A percentile compares a stretch with the other conserved stretches of the same genome.
phyloP scores from a whole-genome alignment of 176 grass and related monocot genomes.

The Juncus effusus region DNA sequence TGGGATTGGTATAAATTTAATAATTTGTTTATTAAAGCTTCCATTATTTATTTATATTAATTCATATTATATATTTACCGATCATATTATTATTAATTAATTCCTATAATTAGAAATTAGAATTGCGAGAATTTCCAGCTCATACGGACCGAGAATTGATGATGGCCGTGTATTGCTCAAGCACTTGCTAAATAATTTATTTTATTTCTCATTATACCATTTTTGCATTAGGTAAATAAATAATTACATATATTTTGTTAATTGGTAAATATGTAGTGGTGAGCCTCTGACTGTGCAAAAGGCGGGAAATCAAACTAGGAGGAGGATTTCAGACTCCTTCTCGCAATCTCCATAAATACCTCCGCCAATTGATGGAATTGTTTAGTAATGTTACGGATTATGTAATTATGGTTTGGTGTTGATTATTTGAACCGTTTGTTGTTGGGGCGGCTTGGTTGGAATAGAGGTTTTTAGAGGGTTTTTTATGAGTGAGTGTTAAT shows the following conservation, averaged over 20 bases:
- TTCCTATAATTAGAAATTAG: slow-evolving; percentile 62
- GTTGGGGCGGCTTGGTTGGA: background rate
- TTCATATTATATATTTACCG: background rate
- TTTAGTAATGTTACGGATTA: background rate
- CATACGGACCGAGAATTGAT: slow-evolving; percentile 97
- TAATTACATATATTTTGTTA: slow-evolving; percentile 20
- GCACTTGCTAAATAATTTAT: slow-evolving; percentile 68
- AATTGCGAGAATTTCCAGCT: slow-evolving; percentile 99
- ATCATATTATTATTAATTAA: slow-evolving; percentile 5
- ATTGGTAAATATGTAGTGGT: slow-evolving; percentile 40
- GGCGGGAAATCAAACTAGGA: slow-evolving; percentile 95
- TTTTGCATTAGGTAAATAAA: slow-evolving; percentile 12
- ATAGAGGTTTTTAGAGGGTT: too few relatives aligned
- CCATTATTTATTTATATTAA: slow-evolving; percentile 7
- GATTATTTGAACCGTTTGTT: slow-evolving; percentile 1
- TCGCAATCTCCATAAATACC: slow-evolving; percentile 56
- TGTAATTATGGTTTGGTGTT: background rate
- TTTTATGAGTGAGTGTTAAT: too few relatives aligned
- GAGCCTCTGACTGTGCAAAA: slow-evolving; percentile 89
- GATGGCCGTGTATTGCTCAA: slow-evolving; percentile 99
- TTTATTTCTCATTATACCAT: slow-evolving; percentile 12
- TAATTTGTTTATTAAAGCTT: slow-evolving; percentile 5
- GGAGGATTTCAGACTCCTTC: slow-evolving; percentile 85
- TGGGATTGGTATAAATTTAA: slow-evolving; percentile 65
- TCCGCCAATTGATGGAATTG: background rate